phyloP scores from a whole-genome alignment of 495 filamentous ascomycete genomes.

The Bombardia bombarda region DNA sequence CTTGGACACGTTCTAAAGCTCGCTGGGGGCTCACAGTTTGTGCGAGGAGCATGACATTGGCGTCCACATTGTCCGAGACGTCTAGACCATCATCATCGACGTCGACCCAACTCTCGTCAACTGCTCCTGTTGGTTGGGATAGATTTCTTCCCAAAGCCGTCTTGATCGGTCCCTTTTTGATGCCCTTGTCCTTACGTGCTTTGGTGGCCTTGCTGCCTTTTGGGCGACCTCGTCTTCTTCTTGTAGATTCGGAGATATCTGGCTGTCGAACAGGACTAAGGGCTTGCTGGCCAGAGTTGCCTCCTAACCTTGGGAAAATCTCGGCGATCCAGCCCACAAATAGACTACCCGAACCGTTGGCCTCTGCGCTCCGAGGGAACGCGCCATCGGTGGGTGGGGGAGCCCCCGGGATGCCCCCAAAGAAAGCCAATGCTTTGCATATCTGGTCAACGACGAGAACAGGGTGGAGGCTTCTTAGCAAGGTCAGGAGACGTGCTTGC shows the following conservation, averaged over 20 bases:
- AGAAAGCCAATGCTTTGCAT: conserved; percentile 50
- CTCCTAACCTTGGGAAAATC: conserved; percentile 43
- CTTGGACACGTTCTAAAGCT: neutral
- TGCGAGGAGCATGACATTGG: conserved; percentile 20
- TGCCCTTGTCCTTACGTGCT: conserved; percentile 40
- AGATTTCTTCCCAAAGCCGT: neutral
- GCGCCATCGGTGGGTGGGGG: conserved; percentile 42
- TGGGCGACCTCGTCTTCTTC: conserved; percentile 40
- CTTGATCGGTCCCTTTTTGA: conserved; percentile 34
- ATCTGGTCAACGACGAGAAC: conserved; percentile 48
- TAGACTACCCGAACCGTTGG: conserved; percentile 45
- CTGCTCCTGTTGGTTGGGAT: neutral
- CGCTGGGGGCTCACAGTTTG: conserved; percentile 12
- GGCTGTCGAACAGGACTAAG: conserved; percentile 16
- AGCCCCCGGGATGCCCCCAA: conserved; percentile 48
- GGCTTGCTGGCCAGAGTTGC: conserved; percentile 12
- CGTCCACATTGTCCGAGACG: conserved; percentile 14
- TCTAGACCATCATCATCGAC: conserved; percentile 14
- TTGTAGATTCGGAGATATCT: conserved; percentile 16
- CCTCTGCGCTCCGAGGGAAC: conserved; percentile 46
- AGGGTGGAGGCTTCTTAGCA: conserved; percentile 44
- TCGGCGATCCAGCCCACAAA: conserved; percentile 53
- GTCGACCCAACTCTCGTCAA: conserved; percentile 23
- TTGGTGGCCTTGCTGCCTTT: conserved; percentile 46
- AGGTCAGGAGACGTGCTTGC: conserved; percentile 46